phyloP scores from a whole-genome alignment of 495 filamentous ascomycete genomes.

The Tuber microsphaerosporum region DNA sequence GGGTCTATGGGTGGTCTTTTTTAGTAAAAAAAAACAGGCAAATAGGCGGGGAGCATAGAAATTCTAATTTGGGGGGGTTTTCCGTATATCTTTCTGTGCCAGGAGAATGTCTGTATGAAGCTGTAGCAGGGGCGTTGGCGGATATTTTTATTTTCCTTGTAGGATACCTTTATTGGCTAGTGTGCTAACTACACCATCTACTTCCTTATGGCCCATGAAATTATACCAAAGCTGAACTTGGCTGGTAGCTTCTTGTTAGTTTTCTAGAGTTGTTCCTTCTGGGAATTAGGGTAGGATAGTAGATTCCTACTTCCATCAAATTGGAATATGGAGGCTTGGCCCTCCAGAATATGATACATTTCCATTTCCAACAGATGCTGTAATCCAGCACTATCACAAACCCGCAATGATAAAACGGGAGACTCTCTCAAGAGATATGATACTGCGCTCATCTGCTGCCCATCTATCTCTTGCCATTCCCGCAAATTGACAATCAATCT shows the following conservation, averaged over 20 bases:
- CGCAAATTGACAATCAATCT: background rate
- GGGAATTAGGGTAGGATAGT: background rate
- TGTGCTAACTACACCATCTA: background rate
- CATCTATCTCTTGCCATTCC: background rate
- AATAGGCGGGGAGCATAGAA: conserved; percentile 1
- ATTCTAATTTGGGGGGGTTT: background rate
- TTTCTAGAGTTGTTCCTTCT: background rate
- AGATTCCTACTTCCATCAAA: background rate
- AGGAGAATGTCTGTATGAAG: background rate
- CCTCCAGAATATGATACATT: background rate
- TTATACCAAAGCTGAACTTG: background rate
- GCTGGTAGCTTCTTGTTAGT: background rate
- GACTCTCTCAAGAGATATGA: background rate
- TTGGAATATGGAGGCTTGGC: background rate
- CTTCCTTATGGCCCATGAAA: background rate
- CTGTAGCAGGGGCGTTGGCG: conserved; percentile 1
- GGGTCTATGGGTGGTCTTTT: background rate
- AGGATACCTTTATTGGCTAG: background rate
- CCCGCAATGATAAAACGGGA: background rate
- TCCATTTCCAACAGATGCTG: background rate
- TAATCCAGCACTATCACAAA: background rate
- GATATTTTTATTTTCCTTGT: background rate
- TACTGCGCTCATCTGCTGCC: background rate
- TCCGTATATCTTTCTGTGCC: background rate
- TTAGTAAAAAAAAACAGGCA: background rate